A percentile compares a stretch with the other conserved stretches of the same genome.
Conservation (phyloP, 257 asterid species). For the Vinca minor region DNA sequence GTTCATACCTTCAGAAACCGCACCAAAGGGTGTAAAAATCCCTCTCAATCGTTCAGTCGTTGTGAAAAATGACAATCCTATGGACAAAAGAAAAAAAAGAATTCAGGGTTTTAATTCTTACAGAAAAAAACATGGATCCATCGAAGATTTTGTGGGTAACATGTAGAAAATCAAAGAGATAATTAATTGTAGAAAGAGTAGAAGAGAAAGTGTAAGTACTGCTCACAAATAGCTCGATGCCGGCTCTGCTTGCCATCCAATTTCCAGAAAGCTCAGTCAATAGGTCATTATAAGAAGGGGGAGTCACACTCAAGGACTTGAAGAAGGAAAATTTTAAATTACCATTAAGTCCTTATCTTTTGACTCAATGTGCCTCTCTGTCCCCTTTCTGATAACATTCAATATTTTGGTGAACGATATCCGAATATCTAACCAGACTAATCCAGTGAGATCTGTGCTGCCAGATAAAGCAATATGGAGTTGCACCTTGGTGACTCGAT, state of each 20-base stretch:
- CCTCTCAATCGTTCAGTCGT: slow-evolving; percentile 41
- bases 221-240: slow-evolving; percentile 55
- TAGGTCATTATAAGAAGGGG: too few relatives aligned
- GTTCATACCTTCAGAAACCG: slow-evolving; percentile 41
- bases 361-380: too few relatives aligned
- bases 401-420: too few relatives aligned
- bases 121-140: background rate
- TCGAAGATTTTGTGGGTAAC: background rate
- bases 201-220: slow-evolving; percentile 23
- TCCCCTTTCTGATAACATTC: too few relatives aligned
- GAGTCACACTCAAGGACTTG: too few relatives aligned
- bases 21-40: slow-evolving; percentile 56
- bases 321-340: too few relatives aligned
- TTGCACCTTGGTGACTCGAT: too few relatives aligned
- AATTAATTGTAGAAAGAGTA: too few relatives aligned
- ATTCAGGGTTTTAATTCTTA: background rate
- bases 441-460: too few relatives aligned
- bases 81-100: background rate
- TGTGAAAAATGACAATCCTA: slow-evolving; percentile 68
- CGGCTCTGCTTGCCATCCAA: slow-evolving; percentile 43
- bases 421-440: too few relatives aligned
- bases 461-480: too few relatives aligned
- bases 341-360: too few relatives aligned
- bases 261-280: background rate
- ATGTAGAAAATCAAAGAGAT: background rate